Conservation (phyloP, 2,329 filamentous ascomycete species). For the Didymella pinodella region DNA sequence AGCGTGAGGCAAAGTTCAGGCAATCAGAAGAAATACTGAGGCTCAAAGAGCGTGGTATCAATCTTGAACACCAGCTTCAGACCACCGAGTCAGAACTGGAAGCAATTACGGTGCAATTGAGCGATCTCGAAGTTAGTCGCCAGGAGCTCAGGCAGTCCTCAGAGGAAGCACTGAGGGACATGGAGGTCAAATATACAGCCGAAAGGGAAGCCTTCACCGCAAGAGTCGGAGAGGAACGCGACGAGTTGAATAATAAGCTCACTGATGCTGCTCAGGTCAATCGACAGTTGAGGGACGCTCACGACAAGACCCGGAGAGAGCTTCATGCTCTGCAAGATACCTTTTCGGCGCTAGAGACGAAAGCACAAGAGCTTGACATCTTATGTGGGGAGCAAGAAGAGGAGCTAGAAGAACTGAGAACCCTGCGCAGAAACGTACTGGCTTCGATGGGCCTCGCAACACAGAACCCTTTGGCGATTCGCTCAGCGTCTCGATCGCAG, state of each 20-base stretch:
- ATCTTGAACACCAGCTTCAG: constrained; percentile 31
- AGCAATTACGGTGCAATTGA: constrained; percentile 21
- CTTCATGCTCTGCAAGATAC: constrained; percentile 27
- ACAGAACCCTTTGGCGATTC: constrained; percentile 22
- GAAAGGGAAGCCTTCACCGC: constrained; percentile 26
- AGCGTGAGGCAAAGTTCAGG: constrained; percentile 21
- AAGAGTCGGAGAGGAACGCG: constrained; percentile 26
- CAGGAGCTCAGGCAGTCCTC: constrained; percentile 33
- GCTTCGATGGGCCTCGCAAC: constrained; percentile 35
- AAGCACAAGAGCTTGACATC: constrained; percentile 38
- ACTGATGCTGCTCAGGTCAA: constrained; percentile 21
- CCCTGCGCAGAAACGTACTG: constrained; percentile 36
- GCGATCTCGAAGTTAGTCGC: constrained; percentile 29
- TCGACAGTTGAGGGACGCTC: constrained; percentile 14
- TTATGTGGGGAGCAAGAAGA: constrained; percentile 41
- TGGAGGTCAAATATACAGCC: constrained; percentile 29
- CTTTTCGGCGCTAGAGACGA: constrained; percentile 31
- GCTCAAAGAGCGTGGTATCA: constrained; percentile 30
- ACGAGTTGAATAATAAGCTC: constrained; percentile 31
- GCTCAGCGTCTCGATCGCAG: constrained; percentile 22
- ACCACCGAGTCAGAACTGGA: constrained; percentile 31
- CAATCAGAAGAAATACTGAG: constrained; percentile 35
- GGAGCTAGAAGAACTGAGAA: constrained; percentile 39
- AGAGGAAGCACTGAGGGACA: constrained; percentile 23
- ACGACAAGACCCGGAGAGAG: constrained; percentile 29